A percentile compares a stretch with the other conserved stretches of the same genome.
These are phyloP conservation scores for Talaromyces rugulosus DNA, from an alignment of 2,329 filamentous ascomycete genomes.

Conservation along the genomic window DNA sequence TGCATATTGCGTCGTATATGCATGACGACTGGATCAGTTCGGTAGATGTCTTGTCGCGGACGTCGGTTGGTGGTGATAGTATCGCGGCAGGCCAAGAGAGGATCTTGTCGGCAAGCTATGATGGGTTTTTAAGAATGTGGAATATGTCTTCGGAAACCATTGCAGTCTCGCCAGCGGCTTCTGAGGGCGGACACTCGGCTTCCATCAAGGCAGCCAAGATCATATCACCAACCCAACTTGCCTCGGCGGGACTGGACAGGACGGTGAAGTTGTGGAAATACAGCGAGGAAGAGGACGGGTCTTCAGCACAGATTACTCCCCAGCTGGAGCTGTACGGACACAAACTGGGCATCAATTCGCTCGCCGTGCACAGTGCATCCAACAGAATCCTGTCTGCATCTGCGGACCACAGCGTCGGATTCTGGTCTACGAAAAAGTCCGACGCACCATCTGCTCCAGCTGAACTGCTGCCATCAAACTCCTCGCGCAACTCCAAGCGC, in stretches of 20 bases:
- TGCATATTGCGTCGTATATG: conserved; percentile 87
- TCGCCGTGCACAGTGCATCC: conserved; percentile 69
- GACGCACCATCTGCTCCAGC: conserved; percentile 70
- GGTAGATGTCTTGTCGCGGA: conserved; percentile 73
- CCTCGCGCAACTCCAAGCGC: conserved; percentile 64
- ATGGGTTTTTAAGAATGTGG: conserved; percentile 86
- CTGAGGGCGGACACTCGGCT: conserved; percentile 68
- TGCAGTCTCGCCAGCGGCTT: conserved; percentile 65
- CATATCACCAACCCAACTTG: conserved; percentile 71
- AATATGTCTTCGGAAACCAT: conserved; percentile 81
- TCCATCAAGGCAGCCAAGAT: conserved; percentile 81
- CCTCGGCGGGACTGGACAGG: conserved; percentile 77
- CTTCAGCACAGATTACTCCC: conserved; percentile 62
- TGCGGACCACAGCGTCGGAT: conserved; percentile 74
- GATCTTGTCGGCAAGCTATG: conserved; percentile 89
- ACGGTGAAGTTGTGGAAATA: conserved; percentile 91
- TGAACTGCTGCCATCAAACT: conserved; percentile 62
- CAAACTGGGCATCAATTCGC: conserved; percentile 65
- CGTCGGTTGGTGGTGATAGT: conserved; percentile 49
- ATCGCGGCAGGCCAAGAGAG: conserved; percentile 58
- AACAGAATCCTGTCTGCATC: conserved; percentile 81
- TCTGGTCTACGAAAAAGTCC: conserved; percentile 80
- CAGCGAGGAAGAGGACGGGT: conserved; percentile 59
- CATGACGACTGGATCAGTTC: conserved; percentile 96
- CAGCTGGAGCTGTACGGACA: conserved; percentile 82